Evolutionary conservation across 2,329 filamentous ascomycete genomes (phyloP).

Genomic region (Teratosphaeria epicoccoides): DNA sequence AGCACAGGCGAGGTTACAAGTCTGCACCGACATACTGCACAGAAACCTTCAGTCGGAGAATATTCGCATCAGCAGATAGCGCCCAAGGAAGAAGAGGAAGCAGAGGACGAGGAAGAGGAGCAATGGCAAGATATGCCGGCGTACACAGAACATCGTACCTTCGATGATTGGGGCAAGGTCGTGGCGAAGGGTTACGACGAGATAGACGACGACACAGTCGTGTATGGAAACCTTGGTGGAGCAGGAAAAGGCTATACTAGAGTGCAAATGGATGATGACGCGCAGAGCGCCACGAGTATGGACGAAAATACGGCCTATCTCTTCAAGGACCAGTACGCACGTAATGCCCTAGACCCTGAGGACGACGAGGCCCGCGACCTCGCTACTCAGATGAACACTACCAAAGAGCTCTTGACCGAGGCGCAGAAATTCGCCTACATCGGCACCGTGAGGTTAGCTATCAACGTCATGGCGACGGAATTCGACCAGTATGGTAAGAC

Average conservation of each 20-base stretch:
- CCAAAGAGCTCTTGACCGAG: slow-evolving; percentile 89
- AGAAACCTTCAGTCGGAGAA: slow-evolving; percentile 37
- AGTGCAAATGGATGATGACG: slow-evolving; percentile 91
- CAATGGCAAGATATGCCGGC: slow-evolving; percentile 93
- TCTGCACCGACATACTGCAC: background rate
- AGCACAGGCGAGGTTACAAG: background rate
- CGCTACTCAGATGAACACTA: slow-evolving; percentile 83
- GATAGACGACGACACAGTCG: slow-evolving; percentile 56
- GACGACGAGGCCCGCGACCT: slow-evolving; percentile 73
- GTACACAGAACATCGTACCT: slow-evolving; percentile 85
- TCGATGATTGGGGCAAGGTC: slow-evolving; percentile 83
- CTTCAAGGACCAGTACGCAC: slow-evolving; percentile 62
- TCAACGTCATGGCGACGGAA: slow-evolving; percentile 65
- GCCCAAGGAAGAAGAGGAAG: slow-evolving; percentile 40
- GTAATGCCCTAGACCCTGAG: slow-evolving; percentile 46
- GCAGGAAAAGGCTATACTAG: slow-evolving; percentile 92
- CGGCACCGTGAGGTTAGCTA: slow-evolving; percentile 70
- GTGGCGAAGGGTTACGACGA: slow-evolving; percentile 69
- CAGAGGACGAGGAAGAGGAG: slow-evolving; percentile 45
- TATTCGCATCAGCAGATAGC: slow-evolving; percentile 82
- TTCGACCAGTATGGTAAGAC: slow-evolving; percentile 51
- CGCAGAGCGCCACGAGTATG: slow-evolving; percentile 85
- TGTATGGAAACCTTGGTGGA: slow-evolving; percentile 69
- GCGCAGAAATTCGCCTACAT: slow-evolving; percentile 95
- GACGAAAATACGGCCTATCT: slow-evolving; percentile 95